These are phyloP conservation scores for Thraustochytrium sp. DNA, from an alignment of 352 stramenopile species.

Conservation along the genomic window DNA sequence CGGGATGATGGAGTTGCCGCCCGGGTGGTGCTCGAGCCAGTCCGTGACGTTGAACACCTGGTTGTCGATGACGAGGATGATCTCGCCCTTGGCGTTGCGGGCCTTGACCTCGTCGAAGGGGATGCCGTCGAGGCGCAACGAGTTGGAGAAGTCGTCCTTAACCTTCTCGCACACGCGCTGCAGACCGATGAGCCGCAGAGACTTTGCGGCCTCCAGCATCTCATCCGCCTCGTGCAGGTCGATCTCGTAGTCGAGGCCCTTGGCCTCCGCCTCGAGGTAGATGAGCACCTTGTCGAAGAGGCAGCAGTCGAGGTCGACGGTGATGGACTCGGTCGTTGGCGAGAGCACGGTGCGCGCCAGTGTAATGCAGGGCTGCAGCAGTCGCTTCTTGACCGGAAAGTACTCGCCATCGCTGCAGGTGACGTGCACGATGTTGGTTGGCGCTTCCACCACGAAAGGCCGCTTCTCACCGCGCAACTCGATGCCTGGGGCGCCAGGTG, in stretches of 20 bases:
- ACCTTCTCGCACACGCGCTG: conserved; percentile 49
- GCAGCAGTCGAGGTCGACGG: conserved; percentile 72
- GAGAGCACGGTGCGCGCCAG: conserved; percentile 67
- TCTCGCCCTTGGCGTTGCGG: conserved; percentile 65
- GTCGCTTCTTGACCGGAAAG: conserved; percentile 72
- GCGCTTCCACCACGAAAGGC: neutral
- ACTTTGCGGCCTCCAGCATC: conserved; percentile 63
- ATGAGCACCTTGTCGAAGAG: conserved; percentile 77
- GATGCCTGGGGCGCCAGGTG: neutral
- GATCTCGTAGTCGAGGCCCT: conserved; percentile 62
- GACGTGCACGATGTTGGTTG: conserved; percentile 61
- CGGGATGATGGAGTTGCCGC: conserved; percentile 70
- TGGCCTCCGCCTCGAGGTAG: conserved; percentile 72
- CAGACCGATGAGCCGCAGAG: conserved; percentile 53
- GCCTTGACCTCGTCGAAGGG: conserved; percentile 68
- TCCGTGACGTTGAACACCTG: conserved; percentile 79
- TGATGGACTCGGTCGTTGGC: conserved; percentile 62
- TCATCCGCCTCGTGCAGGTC: conserved; percentile 67
- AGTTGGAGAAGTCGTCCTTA: conserved; percentile 66
- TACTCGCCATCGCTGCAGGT: conserved; percentile 72
- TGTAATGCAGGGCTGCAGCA: conserved; percentile 77
- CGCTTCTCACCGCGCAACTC: neutral
- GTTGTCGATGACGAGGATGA: conserved; percentile 74
- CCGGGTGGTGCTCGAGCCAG: conserved; percentile 74
- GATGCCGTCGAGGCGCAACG: conserved; percentile 61